phyloP scores from a whole-genome alignment of 805 yeast species.

The Pichia sporocuriosa region DNA sequence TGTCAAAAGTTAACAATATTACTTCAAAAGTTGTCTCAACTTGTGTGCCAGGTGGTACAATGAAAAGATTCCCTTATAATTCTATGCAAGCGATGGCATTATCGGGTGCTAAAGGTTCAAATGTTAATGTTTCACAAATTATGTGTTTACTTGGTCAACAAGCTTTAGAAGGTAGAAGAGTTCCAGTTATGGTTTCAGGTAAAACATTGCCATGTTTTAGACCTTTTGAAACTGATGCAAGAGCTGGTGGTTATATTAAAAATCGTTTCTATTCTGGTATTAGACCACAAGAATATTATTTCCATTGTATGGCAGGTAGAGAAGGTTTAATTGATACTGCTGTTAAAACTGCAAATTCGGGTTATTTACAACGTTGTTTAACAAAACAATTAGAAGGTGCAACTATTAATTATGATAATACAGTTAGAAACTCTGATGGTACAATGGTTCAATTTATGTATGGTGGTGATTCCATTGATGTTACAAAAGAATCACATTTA shows the following conservation, averaged over 20 bases:
- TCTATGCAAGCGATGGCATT: slow-evolving; percentile 99
- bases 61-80: slow-evolving; percentile 91
- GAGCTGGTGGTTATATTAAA: slow-evolving; percentile 97
- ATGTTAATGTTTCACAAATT: slow-evolving; percentile 96
- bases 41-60: slow-evolving; percentile 95
- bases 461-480: slow-evolving; percentile 96
- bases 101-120: slow-evolving; percentile 99
- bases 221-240: slow-evolving; percentile 93
- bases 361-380: slow-evolving; percentile 96
- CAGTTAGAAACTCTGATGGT: slow-evolving; percentile 95
- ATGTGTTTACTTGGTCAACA: slow-evolving; percentile 99
- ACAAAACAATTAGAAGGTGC: slow-evolving; percentile 98
- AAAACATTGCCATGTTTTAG: slow-evolving; percentile 94
- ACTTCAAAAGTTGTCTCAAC: slow-evolving; percentile 91
- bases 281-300: slow-evolving; percentile 96
- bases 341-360: slow-evolving; percentile 96
- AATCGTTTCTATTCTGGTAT: slow-evolving; percentile 97
- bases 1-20: slow-evolving; percentile 83
- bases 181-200: slow-evolving; percentile 98
- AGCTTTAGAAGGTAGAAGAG: slow-evolving; percentile 98
- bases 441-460: slow-evolving; percentile 88
- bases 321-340: slow-evolving; percentile 99
- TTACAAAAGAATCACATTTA: slow-evolving; percentile 91
- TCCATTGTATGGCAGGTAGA: slow-evolving; percentile 99
- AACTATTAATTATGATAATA: slow-evolving; percentile 86